Base-by-base conservation (phyloP, 495 filamentous ascomycete genomes). In the Daldinia grandis region DNA sequence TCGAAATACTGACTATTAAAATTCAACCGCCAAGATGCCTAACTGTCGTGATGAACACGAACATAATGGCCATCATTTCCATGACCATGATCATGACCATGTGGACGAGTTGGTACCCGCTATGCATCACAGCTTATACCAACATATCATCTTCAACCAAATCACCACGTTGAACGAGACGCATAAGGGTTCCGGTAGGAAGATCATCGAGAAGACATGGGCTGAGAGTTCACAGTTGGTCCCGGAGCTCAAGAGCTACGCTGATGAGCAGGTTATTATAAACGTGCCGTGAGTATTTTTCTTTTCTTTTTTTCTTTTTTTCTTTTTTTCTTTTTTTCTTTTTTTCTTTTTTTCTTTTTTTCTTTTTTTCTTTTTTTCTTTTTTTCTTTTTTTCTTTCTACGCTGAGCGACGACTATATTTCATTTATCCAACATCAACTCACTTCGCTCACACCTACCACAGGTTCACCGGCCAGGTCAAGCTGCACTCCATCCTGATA, bases 391-490 rank as follows among this genome's bases (percentile, higher is more conserved):
- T 30, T 12, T 56, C 70, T 59, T 51, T 35, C 14, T 35, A 35
- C 33, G 33, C 4, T 14, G 33, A 35, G 12, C 3, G 10, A 35
- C 3, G 10, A 35, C 33, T 35, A 14, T 14, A 35, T 35, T 35
- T 4, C 5, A 30, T 30, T 30, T 14, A 35, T 35, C 12, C 33
- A 35, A 2, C 33, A 33, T 35, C 12, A 14, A 33, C 31, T 33
- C 31, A 35, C 38, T 9, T n/a, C 49, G 9, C 49, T 51, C 49
- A 28, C 47, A 28, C 49, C 24, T 4, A 7, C 49, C 0, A 54
- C 64, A 99, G 95, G 28, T 99, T 99, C 83, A 93, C 93, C 27
- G 95, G 92, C 66, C 93, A 96, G 79, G 87, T 97, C 64, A 96
- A 94, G 78, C 88, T 99, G 0, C 94, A 98, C 79, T 89, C 91